Evolutionary conservation across 805 yeast genomes (phyloP), one percentile per base, ranked within the genome.

Genomic region (Starmerella powellii): DNA sequence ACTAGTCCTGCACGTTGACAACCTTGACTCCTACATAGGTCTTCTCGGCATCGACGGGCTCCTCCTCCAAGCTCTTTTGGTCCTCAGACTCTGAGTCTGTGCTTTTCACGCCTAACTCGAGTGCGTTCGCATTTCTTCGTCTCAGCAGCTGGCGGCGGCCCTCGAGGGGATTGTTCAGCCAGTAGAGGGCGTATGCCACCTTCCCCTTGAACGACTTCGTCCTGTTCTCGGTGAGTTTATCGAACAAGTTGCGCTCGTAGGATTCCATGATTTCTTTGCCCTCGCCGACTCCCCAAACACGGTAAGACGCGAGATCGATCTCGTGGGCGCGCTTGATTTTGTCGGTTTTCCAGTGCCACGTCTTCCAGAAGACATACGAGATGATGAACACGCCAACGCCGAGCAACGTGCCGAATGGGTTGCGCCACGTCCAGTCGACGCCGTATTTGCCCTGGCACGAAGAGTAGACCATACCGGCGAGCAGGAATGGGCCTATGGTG

Each of bases 401-500:
- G 27, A 71, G 52, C 49, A 68, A 70, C 40, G 65, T 66, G 51
- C 67, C 67, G 58, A 71, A 70, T 51, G 72, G 72, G 40, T 57
- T 59, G 26, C 57, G 52, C 41, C 64, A 65, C 45, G 63, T 59
- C 41, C 53, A 53, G 27, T 41, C 45, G 11, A 34, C 41, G 13
- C 45, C 45, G 28, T 41, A 41, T 13, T 6, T 23, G 13, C 56
- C 56, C 15, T 45, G 49, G 35, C 43, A 37, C 18, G 41, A 46
- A 2, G 64, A 66, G 42, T 56, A 59, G 23, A 56, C 57, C 53
- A 50, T 57, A 19, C 63, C 63, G 1, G 71, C 75, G 39, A 78
- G 59, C 37, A 84, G 81, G 55, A 66, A 75, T 39, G 76, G 58
- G 8, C 81, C 78, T 37, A 76, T 71, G 39, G 70, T 59, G 20